Evolutionary conservation across 768 basidiomycete species (phyloP), one percentile per base, ranked within the genome.

Genomic region (Crassisporium funariophilum): DNA sequence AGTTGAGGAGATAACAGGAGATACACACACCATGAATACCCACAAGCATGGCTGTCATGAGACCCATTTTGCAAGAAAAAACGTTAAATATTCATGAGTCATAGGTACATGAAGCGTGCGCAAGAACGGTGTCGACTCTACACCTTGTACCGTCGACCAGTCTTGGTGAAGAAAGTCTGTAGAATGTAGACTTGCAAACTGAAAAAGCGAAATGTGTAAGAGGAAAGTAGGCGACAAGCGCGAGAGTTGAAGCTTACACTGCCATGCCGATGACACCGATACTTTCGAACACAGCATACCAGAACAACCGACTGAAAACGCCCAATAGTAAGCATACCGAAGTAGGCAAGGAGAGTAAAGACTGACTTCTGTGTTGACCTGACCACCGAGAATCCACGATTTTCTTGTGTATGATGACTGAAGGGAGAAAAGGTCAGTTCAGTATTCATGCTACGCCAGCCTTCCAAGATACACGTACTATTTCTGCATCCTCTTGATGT

Each of bases 131-230:
- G 29, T n/a, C 17, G 16, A 36, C 25, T 36, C 50, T 83, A 92
- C 60, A 91, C 90, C 73, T 91, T 91, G 75, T 92, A 93, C 60
- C 84, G 77, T 65, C 91, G 81, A 25, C 91, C 91, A 6, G 92
- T 93, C 66, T 86, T 83, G n/a, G 90, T 93, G 72, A 98, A 98
- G 83, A 95, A 98, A 15, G 91, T 95, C 68, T 95, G 92, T 17
- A 98, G 79, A 35, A 95, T 74, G 63, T 93, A 95, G 10, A 95
- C 89, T 70, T 98, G 94, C 48, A 88, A 66, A 4, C 93, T 95
- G 59, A 5, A 41, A 22, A 22, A 46, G 55, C 25, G n/a, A 53
- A n/a, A 37, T n/a, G 16, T 20, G 10, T 24, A 1, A 16, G 42
- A 19, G 16, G 20, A 37, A 19, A 31, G 9, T 45, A 19, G 56